Evolutionary conservation across 768 basidiomycete species (phyloP).

Genomic region (Phylloporus scabripes): DNA sequence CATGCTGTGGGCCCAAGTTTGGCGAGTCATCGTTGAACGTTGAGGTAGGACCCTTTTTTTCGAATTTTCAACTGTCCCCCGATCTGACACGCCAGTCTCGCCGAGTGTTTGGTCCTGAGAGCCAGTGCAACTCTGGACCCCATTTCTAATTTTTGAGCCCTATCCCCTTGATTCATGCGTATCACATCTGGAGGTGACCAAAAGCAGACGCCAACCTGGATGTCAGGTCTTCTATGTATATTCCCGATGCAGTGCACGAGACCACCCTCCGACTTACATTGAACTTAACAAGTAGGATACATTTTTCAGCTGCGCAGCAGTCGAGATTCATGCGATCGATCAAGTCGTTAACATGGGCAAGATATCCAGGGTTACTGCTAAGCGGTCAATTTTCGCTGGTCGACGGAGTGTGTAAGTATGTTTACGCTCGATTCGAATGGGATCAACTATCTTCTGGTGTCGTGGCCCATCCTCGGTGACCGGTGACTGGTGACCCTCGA

Average conservation of each 20-base stretch:
- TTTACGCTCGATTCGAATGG: conserved; percentile 4
- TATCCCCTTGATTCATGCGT: not conserved
- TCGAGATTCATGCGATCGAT: conserved; percentile 13
- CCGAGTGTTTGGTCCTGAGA: not conserved
- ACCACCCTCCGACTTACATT: conserved; percentile 4
- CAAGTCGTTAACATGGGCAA: not conserved
- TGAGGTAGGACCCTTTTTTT: not conserved
- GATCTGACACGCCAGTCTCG: not conserved
- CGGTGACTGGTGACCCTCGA: no score
- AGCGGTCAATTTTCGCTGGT: not conserved
- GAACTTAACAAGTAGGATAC: not conserved
- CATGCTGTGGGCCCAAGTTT: not conserved
- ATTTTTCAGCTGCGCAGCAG: not conserved
- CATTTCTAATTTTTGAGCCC: not conserved
- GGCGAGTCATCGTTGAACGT: not conserved
- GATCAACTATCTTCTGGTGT: not conserved
- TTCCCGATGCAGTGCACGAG: not conserved
- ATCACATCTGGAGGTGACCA: not conserved
- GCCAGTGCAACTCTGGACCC: conserved; percentile 1
- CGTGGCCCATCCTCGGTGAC: not conserved
- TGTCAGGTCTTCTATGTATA: not conserved
- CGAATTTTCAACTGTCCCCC: not conserved
- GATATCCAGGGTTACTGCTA: conserved; percentile 8
- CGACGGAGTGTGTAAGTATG: not conserved
- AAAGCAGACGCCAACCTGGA: conserved; percentile 3